These are phyloP conservation scores for Discostella stelligeroides DNA, from an alignment of 108 stramenopile genomes.

Conservation along the genomic window DNA sequence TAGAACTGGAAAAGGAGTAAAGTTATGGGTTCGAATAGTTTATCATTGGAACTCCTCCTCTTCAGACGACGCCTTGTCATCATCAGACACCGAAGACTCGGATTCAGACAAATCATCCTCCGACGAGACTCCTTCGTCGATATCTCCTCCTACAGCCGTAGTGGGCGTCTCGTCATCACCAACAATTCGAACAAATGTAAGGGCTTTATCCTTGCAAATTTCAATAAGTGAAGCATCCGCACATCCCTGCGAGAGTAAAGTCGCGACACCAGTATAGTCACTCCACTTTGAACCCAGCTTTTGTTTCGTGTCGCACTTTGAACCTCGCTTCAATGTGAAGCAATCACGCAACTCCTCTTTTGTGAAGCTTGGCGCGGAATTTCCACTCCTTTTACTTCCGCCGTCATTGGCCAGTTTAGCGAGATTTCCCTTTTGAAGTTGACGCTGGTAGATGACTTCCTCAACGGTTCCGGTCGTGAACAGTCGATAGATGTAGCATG, in stretches of 20 bases:
- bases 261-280: constrained; percentile 50
- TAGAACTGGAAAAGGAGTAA: no score
- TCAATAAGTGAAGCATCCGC: constrained; percentile 47
- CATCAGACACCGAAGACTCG: constrained; percentile 4
- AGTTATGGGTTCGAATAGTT: no score
- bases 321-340: constrained; percentile 64
- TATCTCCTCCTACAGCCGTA: constrained; percentile 10
- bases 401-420: constrained; percentile 55
- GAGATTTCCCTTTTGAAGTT: constrained; percentile 73
- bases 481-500: constrained; percentile 79
- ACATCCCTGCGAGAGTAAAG: constrained; percentile 37
- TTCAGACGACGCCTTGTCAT: constrained; percentile 22
- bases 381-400: constrained; percentile 20
- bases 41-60: constrained; percentile 43
- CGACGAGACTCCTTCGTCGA: constrained; percentile 11
- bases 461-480: constrained; percentile 84
- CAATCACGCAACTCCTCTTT: constrained; percentile 78
- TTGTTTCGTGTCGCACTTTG: constrained; percentile 69
- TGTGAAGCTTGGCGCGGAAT: constrained; percentile 42
- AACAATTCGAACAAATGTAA: constrained; percentile 63
- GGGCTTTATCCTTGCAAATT: constrained; percentile 40
- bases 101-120: constrained; percentile 29
- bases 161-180: constrained; percentile 31
- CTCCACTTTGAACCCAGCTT: constrained; percentile 73
- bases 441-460: constrained; percentile 83